Conservation (phyloP, 805 yeast genomes). For the Candida coleopterorum region DNA sequence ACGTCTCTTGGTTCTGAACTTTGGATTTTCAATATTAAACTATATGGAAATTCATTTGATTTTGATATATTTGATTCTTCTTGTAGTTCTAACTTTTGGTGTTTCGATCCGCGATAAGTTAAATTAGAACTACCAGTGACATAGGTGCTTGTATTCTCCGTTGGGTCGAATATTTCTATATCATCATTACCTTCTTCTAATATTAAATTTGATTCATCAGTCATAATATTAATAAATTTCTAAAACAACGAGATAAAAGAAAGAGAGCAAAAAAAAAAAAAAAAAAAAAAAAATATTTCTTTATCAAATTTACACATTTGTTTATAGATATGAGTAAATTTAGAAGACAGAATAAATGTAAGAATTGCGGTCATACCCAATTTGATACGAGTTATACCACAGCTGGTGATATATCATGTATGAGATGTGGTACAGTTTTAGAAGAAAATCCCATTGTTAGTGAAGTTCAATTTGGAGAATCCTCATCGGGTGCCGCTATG, state of each 20-base stretch:
- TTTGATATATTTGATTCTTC: background rate
- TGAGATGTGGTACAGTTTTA: conserved; percentile 76
- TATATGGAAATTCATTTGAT: conserved; percentile 15
- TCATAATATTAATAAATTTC: too few species aligned
- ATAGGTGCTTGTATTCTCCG: too few species aligned
- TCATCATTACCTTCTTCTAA: background rate
- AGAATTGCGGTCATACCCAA: conserved; percentile 21
- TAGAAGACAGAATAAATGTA: conserved; percentile 13
- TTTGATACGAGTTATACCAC: conserved; percentile 21
- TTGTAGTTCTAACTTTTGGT: background rate
- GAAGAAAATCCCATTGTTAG: conserved; percentile 94
- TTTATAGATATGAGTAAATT: conserved; percentile 1
- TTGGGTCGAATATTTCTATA: background rate
- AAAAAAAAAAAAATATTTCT: background rate
- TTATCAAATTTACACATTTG: too few species aligned
- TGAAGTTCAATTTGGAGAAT: conserved; percentile 91
- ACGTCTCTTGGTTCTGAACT: conserved; percentile 52
- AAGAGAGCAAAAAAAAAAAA: too few species aligned
- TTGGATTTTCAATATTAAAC: conserved; percentile 21
- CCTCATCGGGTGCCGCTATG: conserved; percentile 88
- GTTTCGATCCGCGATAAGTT: background rate
- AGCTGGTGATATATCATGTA: conserved; percentile 77
- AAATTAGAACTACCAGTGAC: too few species aligned
- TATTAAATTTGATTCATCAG: too few species aligned
- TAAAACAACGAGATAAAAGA: too few species aligned